Conservation (phyloP, 805 yeast species). For the Candida maesae region DNA sequence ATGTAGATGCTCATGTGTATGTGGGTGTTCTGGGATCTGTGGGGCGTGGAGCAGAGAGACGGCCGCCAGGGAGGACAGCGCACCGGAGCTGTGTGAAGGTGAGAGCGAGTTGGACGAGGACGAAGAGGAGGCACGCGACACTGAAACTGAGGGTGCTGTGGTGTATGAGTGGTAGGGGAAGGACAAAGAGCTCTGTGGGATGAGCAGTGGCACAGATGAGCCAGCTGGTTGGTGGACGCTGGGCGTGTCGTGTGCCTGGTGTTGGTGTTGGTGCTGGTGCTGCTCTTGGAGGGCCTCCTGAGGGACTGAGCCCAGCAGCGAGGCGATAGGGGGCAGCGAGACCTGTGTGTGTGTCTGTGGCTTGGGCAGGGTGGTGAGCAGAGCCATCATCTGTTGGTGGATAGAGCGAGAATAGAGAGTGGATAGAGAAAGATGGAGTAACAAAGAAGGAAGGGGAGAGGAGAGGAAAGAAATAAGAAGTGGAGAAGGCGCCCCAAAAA, state of each 20-base stretch:
- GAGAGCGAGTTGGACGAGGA: conserved; percentile 1
- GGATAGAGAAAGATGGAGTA: too few relatives aligned
- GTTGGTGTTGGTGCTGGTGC: background rate
- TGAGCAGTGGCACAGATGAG: conserved; percentile 5
- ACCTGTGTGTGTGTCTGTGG: conserved; percentile 1
- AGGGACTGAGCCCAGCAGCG: conserved; percentile 4
- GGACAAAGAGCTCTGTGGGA: conserved; percentile 4
- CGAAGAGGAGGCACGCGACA: background rate
- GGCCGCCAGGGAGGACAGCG: conserved; percentile 1
- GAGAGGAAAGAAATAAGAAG: background rate
- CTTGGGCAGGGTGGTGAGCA: conserved; percentile 5
- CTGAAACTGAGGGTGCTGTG: background rate
- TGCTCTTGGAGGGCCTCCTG: too few relatives aligned
- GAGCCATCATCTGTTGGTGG: conserved; percentile 3
- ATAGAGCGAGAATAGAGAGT: too few relatives aligned
- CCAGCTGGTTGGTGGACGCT: conserved; percentile 1
- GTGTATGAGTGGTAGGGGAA: background rate
- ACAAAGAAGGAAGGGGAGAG: too few relatives aligned
- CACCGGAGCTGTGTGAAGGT: background rate
- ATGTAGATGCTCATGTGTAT: background rate
- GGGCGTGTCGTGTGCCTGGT: conserved; percentile 3
- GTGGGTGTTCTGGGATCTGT: background rate
- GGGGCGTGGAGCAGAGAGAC: conserved; percentile 1
- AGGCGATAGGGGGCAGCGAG: conserved; percentile 14
- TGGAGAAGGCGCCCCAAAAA: too few relatives aligned